Evolutionary conservation across 805 yeast genomes (phyloP), one percentile per base, ranked within the genome.

Genomic region (Geotrichum ghanense): DNA sequence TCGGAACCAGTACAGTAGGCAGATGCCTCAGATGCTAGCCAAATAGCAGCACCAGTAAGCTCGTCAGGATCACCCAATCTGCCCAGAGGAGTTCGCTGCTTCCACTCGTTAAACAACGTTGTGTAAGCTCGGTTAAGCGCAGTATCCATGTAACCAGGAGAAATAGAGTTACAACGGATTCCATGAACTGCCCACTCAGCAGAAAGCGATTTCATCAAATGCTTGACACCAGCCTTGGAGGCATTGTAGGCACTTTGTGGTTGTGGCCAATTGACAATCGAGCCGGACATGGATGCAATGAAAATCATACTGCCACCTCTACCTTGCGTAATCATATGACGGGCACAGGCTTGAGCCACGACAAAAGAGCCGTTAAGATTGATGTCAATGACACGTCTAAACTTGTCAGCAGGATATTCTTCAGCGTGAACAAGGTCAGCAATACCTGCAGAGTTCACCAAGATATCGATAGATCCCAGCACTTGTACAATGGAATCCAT

Each of bases 51-150:
- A 37, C 83, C 81, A 42, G 79, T 76, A 51, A 79, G 74, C 66
- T 79, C 85, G 58, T 78, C 80, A 53, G 81, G 82, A 57, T 79
- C 81, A 45, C 84, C 83, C 68, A 79, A 72, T 63, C 84, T 73
- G 59, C 78, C 77, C 74, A 77, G 66, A 39, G 84, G 84, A 44
- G 81, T 76, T 61, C 76, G 75, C 50, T 69, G 64, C 63, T 75
- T 78, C 84, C 84, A 79, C 64, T 78, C 78, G 43, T 56, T 51
- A 58, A 68, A 69, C 49, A 67, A 55, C 25, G 78, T 72, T 43
- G 73, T 61, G 55, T 75, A 80, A 51, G 80, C 70, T 54, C 76
- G 73, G 61, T 81, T 79, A 63, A 79, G 73, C 22, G 83, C 82
- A 23, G 84, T 79, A 60, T 77, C 79, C 65, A 79, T 79, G 68